phyloP scores from a whole-genome alignment of 2,329 filamentous ascomycete species.

The Byssochlamys sp. region DNA sequence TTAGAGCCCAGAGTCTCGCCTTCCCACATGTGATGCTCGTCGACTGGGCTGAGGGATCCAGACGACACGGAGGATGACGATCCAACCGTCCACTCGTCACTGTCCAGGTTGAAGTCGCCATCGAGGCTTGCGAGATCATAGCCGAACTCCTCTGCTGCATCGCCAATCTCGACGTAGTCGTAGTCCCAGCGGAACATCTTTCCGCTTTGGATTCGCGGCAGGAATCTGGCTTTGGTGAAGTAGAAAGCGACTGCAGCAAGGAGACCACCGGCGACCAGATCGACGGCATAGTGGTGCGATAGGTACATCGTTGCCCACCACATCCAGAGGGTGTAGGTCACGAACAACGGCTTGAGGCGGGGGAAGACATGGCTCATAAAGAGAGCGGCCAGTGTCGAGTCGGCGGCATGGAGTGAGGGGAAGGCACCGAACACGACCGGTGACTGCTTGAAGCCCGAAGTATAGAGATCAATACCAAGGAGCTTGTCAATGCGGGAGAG shows the following conservation, averaged over 20 bases:
- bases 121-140: slow-evolving; percentile 50
- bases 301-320: slow-evolving; percentile 99
- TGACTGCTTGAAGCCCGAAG: slow-evolving; percentile 78
- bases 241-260: slow-evolving; percentile 72
- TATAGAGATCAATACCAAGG: slow-evolving; percentile 88
- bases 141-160: slow-evolving; percentile 43
- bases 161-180: slow-evolving; percentile 80
- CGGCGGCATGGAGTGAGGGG: slow-evolving; percentile 82
- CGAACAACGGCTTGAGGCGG: slow-evolving; percentile 65
- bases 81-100: slow-evolving; percentile 82
- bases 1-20: slow-evolving; percentile 29
- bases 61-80: slow-evolving; percentile 69
- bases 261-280: slow-evolving; percentile 76
- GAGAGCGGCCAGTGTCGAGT: slow-evolving; percentile 77
- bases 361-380: slow-evolving; percentile 94
- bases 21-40: slow-evolving; percentile 46
- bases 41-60: slow-evolving; percentile 52
- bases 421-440: slow-evolving; percentile 92
- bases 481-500: slow-evolving; percentile 79
- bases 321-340: slow-evolving; percentile 80
- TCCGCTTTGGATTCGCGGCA: slow-evolving; percentile 71
- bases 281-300: slow-evolving; percentile 91
- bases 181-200: slow-evolving; percentile 92
- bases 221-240: slow-evolving; percentile 65
- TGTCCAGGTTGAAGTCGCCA: slow-evolving; percentile 52